A percentile compares a stretch with the other conserved stretches of the same genome.
phyloP scores from a whole-genome alignment of 108 stramenopile genomes.

The Parmales sp. region DNA sequence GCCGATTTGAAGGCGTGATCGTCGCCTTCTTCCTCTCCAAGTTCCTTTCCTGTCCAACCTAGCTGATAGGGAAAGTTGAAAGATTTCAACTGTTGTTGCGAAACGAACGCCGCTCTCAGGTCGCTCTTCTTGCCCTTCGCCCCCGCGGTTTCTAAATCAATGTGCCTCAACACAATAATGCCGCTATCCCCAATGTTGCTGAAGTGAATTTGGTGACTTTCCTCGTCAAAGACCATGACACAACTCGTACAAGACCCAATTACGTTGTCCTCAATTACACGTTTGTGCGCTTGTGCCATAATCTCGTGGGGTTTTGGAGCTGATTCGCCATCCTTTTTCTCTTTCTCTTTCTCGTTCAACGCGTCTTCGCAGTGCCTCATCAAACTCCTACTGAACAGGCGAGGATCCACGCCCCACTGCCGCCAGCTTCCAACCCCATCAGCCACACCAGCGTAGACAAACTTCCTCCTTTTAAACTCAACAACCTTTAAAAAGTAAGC shows the following conservation, averaged over 20 bases:
- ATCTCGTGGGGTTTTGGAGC: slow-evolving; percentile 41
- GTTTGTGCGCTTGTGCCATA: slow-evolving; percentile 54
- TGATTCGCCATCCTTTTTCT: slow-evolving; percentile 35
- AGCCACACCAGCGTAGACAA: slow-evolving; percentile 79
- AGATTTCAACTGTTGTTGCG: slow-evolving; percentile 82
- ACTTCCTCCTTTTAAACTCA: slow-evolving; percentile 35
- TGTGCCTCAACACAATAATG: slow-evolving; percentile 84
- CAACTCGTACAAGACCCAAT: slow-evolving; percentile 82
- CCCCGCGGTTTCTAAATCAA: slow-evolving; percentile 83
- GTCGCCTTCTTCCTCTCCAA: slow-evolving; percentile 20
- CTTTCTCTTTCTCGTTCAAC: slow-evolving; percentile 42
- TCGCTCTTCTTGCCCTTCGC: slow-evolving; percentile 64
- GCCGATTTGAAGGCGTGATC: slow-evolving; percentile 73
- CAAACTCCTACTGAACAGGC: slow-evolving; percentile 68
- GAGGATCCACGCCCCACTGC: slow-evolving; percentile 83
- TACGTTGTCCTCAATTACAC: slow-evolving; percentile 63
- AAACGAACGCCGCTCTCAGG: slow-evolving; percentile 79
- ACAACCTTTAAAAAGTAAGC: slow-evolving; percentile 55
- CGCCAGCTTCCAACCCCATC: slow-evolving; percentile 96
- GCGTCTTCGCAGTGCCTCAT: slow-evolving; percentile 72
- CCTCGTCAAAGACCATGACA: slow-evolving; percentile 75
- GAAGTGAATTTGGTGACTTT: slow-evolving; percentile 83
- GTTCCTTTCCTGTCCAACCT: slow-evolving; percentile 75
- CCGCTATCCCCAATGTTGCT: slow-evolving; percentile 91
- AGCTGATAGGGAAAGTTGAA: slow-evolving; percentile 95